Conservation (phyloP, 2,329 filamentous ascomycete species). For the Phyllosticta citriasiana region DNA sequence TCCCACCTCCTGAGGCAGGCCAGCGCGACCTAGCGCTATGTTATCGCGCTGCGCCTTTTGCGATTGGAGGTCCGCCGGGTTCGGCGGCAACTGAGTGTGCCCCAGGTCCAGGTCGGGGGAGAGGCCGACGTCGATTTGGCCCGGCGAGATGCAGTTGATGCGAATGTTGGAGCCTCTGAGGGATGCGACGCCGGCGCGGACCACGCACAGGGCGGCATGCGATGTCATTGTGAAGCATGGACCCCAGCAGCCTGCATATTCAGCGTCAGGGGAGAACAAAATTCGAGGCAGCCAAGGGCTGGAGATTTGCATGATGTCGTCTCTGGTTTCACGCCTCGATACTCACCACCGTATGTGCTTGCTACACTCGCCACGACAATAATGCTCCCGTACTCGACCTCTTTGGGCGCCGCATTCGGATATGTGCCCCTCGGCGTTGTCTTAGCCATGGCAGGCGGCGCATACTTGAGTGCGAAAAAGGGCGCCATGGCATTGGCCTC, state of each 20-base stretch:
- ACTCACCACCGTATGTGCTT: slow-evolving; percentile 41
- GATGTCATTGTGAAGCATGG: slow-evolving; percentile 51
- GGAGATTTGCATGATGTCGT: background rate
- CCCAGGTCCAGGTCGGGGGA: slow-evolving; percentile 43
- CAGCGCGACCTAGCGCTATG: slow-evolving; percentile 50
- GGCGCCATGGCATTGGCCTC: slow-evolving; percentile 52
- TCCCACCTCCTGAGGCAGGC: slow-evolving; percentile 48
- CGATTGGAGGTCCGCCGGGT: slow-evolving; percentile 37
- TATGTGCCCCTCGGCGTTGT: slow-evolving; percentile 44
- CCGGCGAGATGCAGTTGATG: slow-evolving; percentile 45
- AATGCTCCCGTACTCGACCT: slow-evolving; percentile 50
- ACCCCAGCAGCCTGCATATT: slow-evolving; percentile 42
- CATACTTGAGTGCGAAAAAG: slow-evolving; percentile 57
- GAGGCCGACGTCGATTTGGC: slow-evolving; percentile 39
- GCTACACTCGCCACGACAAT: slow-evolving; percentile 52
- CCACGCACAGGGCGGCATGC: slow-evolving; percentile 52
- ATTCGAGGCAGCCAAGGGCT: background rate
- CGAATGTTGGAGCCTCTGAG: slow-evolving; percentile 38
- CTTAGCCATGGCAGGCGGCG: slow-evolving; percentile 54
- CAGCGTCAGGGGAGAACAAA: background rate
- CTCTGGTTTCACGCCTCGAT: background rate
- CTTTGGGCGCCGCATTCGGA: slow-evolving; percentile 51
- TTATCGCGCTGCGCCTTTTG: slow-evolving; percentile 36
- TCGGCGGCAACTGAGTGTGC: slow-evolving; percentile 45
- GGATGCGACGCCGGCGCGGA: slow-evolving; percentile 46